Conservation (phyloP, 768 basidiomycete genomes). For the Boletus fagicola region DNA sequence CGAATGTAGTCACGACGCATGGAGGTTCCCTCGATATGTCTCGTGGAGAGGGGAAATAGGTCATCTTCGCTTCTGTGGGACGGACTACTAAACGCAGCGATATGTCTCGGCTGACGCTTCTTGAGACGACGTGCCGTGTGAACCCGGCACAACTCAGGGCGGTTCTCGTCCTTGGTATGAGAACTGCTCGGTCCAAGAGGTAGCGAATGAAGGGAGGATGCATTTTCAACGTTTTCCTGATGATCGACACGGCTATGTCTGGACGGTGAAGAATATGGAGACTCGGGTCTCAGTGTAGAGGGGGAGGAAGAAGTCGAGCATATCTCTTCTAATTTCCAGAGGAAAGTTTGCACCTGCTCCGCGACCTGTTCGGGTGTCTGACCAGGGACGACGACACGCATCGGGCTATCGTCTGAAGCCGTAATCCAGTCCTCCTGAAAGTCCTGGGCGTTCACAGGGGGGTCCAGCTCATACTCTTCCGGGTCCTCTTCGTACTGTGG, state of each 20-base stretch:
- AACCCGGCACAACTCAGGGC: neutral
- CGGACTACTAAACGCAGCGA: neutral
- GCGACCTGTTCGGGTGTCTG: constrained; percentile 28
- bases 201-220: neutral
- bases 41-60: constrained; percentile 13
- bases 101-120: constrained; percentile 9
- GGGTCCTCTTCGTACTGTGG: constrained; percentile 31
- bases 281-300: neutral
- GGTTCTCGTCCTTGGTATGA: constrained; percentile 16
- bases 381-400: constrained; percentile 39
- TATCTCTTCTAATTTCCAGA: constrained; percentile 22
- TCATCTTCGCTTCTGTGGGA: constrained; percentile 23
- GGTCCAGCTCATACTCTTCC: constrained; percentile 32
- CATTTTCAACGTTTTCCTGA: neutral
- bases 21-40: constrained; percentile 26
- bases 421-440: constrained; percentile 38
- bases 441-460: constrained; percentile 34
- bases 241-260: neutral
- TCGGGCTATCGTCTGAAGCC: constrained; percentile 33
- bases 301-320: neutral
- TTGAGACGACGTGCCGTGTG: constrained; percentile 5
- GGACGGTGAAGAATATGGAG: constrained; percentile 1
- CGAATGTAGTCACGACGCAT: constrained; percentile 29
- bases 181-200: neutral
- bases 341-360: constrained; percentile 18